Conservation (phyloP, 352 stramenopile species). For the Phytopythium montanum region DNA sequence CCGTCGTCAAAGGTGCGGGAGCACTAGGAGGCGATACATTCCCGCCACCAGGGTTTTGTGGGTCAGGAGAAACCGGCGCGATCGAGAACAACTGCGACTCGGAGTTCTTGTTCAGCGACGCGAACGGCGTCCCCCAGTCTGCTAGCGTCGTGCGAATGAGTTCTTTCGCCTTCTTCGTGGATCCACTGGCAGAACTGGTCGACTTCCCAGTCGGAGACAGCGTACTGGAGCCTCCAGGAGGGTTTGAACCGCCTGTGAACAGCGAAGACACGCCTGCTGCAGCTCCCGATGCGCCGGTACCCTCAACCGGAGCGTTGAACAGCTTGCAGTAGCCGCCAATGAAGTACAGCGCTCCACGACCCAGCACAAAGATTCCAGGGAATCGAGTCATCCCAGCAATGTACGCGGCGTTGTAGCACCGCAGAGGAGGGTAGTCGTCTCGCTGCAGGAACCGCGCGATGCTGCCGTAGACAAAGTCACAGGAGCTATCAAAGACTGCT, state of each 20-base stretch:
- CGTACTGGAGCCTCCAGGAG: conserved; percentile 6
- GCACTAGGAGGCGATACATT: background rate
- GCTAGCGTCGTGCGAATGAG: conserved; percentile 46
- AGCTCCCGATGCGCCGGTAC: background rate
- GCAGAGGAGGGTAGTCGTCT: conserved; percentile 60
- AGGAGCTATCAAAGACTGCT: conserved; percentile 34
- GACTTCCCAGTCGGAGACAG: conserved; percentile 10
- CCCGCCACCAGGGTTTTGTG: background rate
- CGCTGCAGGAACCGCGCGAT: conserved; percentile 60
- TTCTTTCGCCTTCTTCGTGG: conserved; percentile 50
- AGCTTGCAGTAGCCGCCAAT: conserved; percentile 61
- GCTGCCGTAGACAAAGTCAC: conserved; percentile 47
- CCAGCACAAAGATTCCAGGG: conserved; percentile 53
- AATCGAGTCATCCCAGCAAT: conserved; percentile 59
- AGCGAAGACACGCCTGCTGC: conserved; percentile 3
- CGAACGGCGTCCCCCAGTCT: conserved; percentile 46
- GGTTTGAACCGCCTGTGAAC: conserved; percentile 1
- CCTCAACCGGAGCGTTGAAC: conserved; percentile 17
- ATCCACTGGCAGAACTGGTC: conserved; percentile 3
- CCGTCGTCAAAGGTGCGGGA: background rate
- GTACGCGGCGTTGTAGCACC: conserved; percentile 53
- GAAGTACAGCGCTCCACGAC: conserved; percentile 56
- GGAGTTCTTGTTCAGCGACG: conserved; percentile 22
- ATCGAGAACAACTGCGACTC: conserved; percentile 44
- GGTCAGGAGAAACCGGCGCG: conserved; percentile 18